Evolutionary conservation across 352 stramenopile genomes (phyloP).

Genomic region (Globisporangium megalacanthum): DNA sequence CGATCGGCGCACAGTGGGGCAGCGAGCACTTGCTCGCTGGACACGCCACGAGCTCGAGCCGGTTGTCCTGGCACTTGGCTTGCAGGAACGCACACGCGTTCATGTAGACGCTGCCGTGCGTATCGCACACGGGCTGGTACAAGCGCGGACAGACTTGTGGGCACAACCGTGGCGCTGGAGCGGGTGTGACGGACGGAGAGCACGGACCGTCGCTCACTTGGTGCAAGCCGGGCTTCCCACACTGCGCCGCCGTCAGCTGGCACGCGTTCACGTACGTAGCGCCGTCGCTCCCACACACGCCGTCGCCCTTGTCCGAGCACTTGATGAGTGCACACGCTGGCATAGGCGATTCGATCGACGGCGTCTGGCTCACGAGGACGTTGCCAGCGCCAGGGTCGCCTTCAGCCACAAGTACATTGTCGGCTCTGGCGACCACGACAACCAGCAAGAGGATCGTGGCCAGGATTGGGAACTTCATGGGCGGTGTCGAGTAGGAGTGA

Average conservation of each 20-base stretch:
- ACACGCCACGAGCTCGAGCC: conserved; percentile 1
- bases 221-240: not conserved
- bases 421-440: not conserved
- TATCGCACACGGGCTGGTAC: conserved; percentile 42
- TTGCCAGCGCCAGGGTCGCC: not conserved
- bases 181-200: not conserved
- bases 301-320: conserved; percentile 8
- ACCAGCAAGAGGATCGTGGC: not conserved
- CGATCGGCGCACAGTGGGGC: conserved; percentile 7
- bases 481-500: not conserved
- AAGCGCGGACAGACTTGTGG: not conserved
- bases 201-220: conserved; percentile 8
- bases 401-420: not conserved
- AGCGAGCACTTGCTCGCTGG: not conserved
- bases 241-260: conserved; percentile 7
- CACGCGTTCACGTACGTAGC: conserved; percentile 14
- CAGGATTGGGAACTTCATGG: not conserved
- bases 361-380: not conserved
- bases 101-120: conserved; percentile 34
- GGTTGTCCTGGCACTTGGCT: conserved; percentile 23
- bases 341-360: not conserved
- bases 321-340: conserved; percentile 12
- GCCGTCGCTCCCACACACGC: conserved; percentile 13
- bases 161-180: not conserved
- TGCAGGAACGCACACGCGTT: conserved; percentile 43